Conservation (phyloP, 169 alveolate genomes). For the Eimeria zaria region DNA sequence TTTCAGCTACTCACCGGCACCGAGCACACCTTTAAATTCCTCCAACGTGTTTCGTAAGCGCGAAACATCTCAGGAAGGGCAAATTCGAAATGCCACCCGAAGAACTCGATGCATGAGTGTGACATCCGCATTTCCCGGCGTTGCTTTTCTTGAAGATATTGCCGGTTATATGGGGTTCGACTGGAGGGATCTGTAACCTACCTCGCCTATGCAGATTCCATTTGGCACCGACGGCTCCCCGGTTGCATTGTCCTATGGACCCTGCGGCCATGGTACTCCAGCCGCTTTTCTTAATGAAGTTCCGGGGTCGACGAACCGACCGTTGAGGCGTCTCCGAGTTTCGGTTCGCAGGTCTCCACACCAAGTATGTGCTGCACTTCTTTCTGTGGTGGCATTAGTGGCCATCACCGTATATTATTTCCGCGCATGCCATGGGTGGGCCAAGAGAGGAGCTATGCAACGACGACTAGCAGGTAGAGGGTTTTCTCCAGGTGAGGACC, state of each 20-base stretch:
- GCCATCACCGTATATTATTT: neutral
- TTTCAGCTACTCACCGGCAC: neutral
- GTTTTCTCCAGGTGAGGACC: neutral
- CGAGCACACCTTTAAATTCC: neutral
- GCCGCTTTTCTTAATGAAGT: neutral
- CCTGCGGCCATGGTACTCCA: neutral
- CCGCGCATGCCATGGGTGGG: neutral
- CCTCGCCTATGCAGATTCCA: neutral
- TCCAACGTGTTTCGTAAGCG: neutral
- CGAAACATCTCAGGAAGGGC: neutral
- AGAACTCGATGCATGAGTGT: neutral
- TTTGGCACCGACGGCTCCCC: neutral
- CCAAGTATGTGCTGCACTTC: neutral
- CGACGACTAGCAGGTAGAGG: neutral
- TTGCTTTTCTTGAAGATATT: neutral
- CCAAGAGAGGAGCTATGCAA: neutral
- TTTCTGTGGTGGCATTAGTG: constrained; percentile 13
- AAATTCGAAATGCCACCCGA: neutral
- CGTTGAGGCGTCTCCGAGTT: neutral
- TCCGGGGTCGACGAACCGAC: neutral
- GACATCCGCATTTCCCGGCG: neutral
- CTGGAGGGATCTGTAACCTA: neutral
- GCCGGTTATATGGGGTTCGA: neutral
- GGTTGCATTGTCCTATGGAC: neutral
- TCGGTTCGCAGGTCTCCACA: neutral